Evolutionary conservation across 371 early-diverging fungal genomes (phyloP).

Genomic region (Lichtheimia corymbifera): DNA sequence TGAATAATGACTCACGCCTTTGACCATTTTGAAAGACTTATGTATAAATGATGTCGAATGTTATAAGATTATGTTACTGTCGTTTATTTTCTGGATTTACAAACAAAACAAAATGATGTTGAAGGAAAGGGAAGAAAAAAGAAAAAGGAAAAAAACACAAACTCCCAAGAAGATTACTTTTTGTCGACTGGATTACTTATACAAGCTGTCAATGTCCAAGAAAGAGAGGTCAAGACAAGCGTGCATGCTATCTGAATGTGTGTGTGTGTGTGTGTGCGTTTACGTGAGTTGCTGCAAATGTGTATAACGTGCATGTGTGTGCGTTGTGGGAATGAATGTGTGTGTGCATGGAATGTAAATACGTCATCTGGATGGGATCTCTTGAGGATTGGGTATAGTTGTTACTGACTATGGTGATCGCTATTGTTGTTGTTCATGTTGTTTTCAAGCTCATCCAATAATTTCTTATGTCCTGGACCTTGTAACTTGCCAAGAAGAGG

Average conservation of each 20-base stretch:
- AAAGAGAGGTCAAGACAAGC: not conserved
- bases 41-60: too few species aligned
- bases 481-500: constrained; percentile 11
- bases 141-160: not conserved
- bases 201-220: not conserved
- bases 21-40: too few species aligned
- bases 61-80: too few species aligned
- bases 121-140: not conserved
- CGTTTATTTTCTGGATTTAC: too few species aligned
- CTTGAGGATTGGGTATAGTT: constrained; percentile 1
- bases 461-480: constrained; percentile 18
- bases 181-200: constrained; percentile 6
- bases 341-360: not conserved
- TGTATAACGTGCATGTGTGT: not conserved
- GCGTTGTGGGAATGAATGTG: not conserved
- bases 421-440: not conserved
- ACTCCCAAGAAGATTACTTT: not conserved
- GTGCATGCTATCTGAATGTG: not conserved
- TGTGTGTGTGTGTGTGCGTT: not conserved
- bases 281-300: not conserved
- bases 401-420: constrained; percentile 1
- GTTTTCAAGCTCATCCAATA: constrained; percentile 15
- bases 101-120: not conserved
- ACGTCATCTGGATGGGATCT: not conserved
- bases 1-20: too few species aligned